Base-by-base conservation (phyloP, 2,329 filamentous ascomycete species). In the Fusarium mangiferae region DNA sequence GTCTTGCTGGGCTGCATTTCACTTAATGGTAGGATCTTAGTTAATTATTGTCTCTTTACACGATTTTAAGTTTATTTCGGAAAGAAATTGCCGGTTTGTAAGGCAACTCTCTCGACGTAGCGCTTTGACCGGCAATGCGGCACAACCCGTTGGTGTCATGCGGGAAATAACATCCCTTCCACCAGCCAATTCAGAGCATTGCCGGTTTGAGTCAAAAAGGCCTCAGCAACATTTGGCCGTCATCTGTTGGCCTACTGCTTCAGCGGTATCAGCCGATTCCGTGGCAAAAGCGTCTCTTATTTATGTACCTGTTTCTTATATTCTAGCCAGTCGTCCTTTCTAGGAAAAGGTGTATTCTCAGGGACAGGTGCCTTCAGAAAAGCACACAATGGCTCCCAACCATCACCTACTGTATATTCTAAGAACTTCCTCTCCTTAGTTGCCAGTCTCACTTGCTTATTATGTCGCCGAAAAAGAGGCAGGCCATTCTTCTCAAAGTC, bases 21-120 rank as follows among this genome's bases (percentile, higher is more conserved):
- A 39, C n/a, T 26, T 6, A 11, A 17, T 18, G 15, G n/a, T 41
- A 13, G 20, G 13, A 13, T 33, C 30, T 13, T 33, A 13, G 12
- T 10, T 8, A 41, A 13, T 22, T 22, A 3, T 12, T 17, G 2
- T 41, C 12, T 3, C 38, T 41, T 39, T 1, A 22, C 20, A 22
- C 8, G 13, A 24, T 24, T 45, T 44, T 13, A 6, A 48, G 13
- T 35, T 33, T 26, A 14, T 22, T 1, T 48, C 55, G 55, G 30
- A 36, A 9, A 1, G 8, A 18, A 26, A 12, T 8, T 58, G 55
- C 55, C 52, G 52, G 28, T 2, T 24, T 18, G 11, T 42, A 38
- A 24, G 7, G 0, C 1, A 13, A 36, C 18, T 35, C 13, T 36
- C 14, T 8, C 24, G n/a, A 36, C 3, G 0, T 3, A 1, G 3